These are phyloP conservation scores for Flaveria sonorensis DNA, from an alignment of 129 eudicot genomes.

Conservation along the genomic window DNA sequence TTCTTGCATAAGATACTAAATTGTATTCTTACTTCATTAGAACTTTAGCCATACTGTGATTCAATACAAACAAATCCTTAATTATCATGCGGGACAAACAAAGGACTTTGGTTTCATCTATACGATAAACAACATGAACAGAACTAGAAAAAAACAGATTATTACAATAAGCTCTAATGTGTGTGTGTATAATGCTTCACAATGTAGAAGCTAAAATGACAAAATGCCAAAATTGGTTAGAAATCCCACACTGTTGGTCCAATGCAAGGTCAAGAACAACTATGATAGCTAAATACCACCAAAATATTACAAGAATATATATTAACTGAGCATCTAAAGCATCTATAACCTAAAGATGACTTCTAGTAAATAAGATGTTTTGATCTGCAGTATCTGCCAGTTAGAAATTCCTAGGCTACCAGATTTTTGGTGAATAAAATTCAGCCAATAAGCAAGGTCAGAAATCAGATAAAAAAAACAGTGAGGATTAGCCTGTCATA, in stretches of 20 bases:
- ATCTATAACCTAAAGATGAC: constrained; percentile 1
- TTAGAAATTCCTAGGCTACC: background rate
- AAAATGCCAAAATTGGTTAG: background rate
- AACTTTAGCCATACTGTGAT: background rate
- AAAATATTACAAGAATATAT: background rate
- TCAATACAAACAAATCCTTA: no score
- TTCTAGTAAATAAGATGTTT: background rate
- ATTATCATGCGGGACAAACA: no score
- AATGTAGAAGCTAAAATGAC: background rate
- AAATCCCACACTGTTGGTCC: background rate
- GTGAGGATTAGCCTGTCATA: no score
- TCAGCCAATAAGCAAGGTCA: constrained; percentile 7
- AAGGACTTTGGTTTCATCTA: no score
- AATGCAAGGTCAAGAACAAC: background rate
- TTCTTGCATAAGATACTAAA: background rate
- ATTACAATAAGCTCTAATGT: no score
- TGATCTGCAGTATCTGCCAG: background rate
- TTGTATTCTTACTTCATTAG: background rate
- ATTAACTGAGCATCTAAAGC: background rate
- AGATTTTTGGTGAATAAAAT: background rate
- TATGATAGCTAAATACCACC: background rate
- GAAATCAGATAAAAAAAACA: no score
- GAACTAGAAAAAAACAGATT: no score
- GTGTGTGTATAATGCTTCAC: background rate
- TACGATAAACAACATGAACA: no score